Base-by-base conservation (phyloP, 306 rosid genomes). In the Bauhinia variegata region DNA sequence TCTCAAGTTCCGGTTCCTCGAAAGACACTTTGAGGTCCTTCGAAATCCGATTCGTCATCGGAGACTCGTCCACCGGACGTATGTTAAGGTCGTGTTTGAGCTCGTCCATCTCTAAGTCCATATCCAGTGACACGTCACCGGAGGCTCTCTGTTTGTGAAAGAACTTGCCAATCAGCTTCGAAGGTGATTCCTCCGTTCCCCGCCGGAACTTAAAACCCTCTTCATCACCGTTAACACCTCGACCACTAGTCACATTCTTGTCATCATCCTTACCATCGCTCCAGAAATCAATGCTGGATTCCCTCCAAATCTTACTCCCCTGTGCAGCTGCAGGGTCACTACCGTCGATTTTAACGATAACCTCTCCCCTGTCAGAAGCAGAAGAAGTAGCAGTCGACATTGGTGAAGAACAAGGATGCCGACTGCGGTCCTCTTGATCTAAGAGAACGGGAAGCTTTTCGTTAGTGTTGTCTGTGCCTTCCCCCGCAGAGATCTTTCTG, bases 41-140 rank as follows among this genome's bases (percentile, higher is more conserved):
- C 4, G 95, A 83, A 4, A 4, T 6, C 0, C 77, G 79, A 2
- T 52, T 62, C 59, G 58, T 52, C 60, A 48, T 9, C 12, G 89
- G 82, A 41, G 89, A 86, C 81, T 89, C 98, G 0, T 74, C 84
- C 12, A 86, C 71, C 9, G 91, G 70, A 19, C 89, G 39, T 13
- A 85, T 23, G 31, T 72, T 66, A 33, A 74, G 70, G 4, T 79
- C 88, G 0, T 9, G n/a, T 16, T 55, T 78, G 0, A 90, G 86
- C 81, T 93, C 99, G 4, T 83, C 91, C 99, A 93, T 93, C 32
- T 88, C 99, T 76, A 93, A 79, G 74, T 93, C 98, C 99, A 93
- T 90, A 46, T 93, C 99, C 23, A 93, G 43, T 7, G 88, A 72
- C 53, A 78, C 60, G 46, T 84, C 95, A 0, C 96, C 97, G 15